These are phyloP conservation scores for Penicillium roqueforti DNA, from an alignment of 495 filamentous ascomycete genomes.

Conservation along the genomic window DNA sequence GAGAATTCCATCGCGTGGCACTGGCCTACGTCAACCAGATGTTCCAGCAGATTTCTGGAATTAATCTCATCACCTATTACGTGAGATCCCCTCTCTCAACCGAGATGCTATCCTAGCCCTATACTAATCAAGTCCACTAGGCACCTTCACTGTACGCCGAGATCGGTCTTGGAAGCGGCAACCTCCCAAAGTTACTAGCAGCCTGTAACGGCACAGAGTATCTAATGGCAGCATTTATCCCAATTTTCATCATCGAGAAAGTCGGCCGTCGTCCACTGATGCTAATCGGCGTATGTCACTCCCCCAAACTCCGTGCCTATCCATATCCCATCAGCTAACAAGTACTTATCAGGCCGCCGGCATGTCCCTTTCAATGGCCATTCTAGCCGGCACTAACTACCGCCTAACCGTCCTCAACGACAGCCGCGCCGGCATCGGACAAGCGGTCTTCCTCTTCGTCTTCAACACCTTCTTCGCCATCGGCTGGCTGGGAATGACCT, in stretches of 20 bases:
- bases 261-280: conserved; percentile 63
- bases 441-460: conserved; percentile 49
- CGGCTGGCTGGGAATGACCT: conserved; percentile 69
- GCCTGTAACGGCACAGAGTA: conserved; percentile 66
- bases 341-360: conserved; percentile 37
- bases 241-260: conserved; percentile 60
- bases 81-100: conserved; percentile 41
- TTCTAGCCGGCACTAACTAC: conserved; percentile 47
- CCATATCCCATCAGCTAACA: neutral
- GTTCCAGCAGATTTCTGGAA: conserved; percentile 58
- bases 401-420: conserved; percentile 25
- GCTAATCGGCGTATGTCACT: conserved; percentile 51
- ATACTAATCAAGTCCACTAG: conserved; percentile 36
- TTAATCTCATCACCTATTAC: conserved; percentile 68
- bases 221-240: conserved; percentile 62
- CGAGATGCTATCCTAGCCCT: neutral
- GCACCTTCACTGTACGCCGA: conserved; percentile 26
- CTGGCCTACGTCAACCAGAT: conserved; percentile 59
- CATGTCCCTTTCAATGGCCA: conserved; percentile 59
- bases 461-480: conserved; percentile 70
- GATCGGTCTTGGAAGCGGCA: conserved; percentile 46
- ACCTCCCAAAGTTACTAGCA: conserved; percentile 31
- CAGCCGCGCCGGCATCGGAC: conserved; percentile 41
- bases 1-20: conserved; percentile 62
- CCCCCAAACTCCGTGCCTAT: neutral